Evolutionary conservation across 176 grass and related monocot genomes (phyloP).

Genomic region (Musa acuminata): DNA sequence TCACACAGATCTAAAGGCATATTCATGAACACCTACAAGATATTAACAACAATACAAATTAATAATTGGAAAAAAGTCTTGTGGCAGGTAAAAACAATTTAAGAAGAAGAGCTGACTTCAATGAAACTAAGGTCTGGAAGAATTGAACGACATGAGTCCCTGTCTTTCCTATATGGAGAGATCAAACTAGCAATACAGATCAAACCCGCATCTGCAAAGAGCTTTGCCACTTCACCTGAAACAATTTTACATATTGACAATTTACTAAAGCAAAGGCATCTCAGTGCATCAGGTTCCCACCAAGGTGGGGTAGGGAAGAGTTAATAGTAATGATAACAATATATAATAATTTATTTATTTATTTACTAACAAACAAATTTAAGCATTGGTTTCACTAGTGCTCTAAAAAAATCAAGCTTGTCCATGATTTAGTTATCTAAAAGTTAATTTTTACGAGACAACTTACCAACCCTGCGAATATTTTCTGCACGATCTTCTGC

Average conservation of each 20-base stretch:
- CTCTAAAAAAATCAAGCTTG: too few species aligned
- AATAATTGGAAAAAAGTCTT: constrained; percentile 5
- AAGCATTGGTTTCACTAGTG: too few species aligned
- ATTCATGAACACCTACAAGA: constrained; percentile 86
- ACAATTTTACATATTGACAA: background rate
- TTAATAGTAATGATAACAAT: too few species aligned
- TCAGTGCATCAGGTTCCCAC: too few species aligned
- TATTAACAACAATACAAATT: background rate
- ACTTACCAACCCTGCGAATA: constrained; percentile 76
- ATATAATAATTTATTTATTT: too few species aligned
- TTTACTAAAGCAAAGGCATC: too few species aligned
- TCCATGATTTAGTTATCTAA: background rate
- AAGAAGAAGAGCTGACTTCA: constrained; percentile 43
- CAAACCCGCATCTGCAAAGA: constrained; percentile 77
- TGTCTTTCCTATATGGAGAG: constrained; percentile 73
- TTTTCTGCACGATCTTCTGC: constrained; percentile 83
- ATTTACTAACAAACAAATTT: too few species aligned
- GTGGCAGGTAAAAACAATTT: background rate
- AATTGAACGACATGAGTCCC: constrained; percentile 72
- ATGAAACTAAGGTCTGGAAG: constrained; percentile 69
- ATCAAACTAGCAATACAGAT: constrained; percentile 74
- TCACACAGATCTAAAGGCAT: constrained; percentile 94
- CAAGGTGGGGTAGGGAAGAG: too few species aligned
- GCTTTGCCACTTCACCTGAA: constrained; percentile 87
- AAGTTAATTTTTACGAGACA: background rate